Evolutionary conservation across 352 stramenopile species (phyloP).

Genomic region (Globisporangium emineosum): DNA sequence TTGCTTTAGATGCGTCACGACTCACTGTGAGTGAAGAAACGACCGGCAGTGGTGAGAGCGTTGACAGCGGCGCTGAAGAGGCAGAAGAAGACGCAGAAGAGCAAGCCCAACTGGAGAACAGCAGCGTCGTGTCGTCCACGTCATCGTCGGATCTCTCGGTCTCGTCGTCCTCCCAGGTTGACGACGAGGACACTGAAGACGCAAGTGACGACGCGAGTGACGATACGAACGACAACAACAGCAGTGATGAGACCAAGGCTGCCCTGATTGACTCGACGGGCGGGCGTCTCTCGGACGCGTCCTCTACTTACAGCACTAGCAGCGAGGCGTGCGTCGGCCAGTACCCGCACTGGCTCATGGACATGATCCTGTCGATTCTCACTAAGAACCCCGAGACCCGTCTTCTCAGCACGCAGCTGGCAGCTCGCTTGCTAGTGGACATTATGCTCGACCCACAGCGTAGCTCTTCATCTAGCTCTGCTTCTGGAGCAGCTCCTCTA

Average conservation of each 20-base stretch:
- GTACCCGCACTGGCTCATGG: slow-evolving; percentile 57
- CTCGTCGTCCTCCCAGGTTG: slow-evolving; percentile 17
- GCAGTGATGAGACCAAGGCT: slow-evolving; percentile 1
- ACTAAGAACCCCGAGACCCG: slow-evolving; percentile 45
- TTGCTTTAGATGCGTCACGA: neutral
- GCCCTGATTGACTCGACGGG: neutral
- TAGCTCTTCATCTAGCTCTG: neutral
- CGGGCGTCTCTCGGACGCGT: neutral
- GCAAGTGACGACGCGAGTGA: neutral
- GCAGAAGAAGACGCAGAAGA: neutral
- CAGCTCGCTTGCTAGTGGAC: slow-evolving; percentile 50
- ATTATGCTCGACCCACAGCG: slow-evolving; percentile 38
- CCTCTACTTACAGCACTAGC: neutral
- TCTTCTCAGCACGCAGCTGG: slow-evolving; percentile 56
- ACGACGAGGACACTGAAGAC: slow-evolving; percentile 10
- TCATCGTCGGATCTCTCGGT: slow-evolving; percentile 23
- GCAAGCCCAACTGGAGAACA: slow-evolving; percentile 10
- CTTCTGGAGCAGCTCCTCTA: neutral
- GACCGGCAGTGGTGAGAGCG: slow-evolving; percentile 10
- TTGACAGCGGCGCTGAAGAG: neutral
- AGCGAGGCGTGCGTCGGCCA: slow-evolving; percentile 12
- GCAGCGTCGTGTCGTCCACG: slow-evolving; percentile 21
- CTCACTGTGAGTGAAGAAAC: slow-evolving; percentile 17
- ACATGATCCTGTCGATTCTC: slow-evolving; percentile 40
- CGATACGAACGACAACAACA: neutral